A percentile compares a stretch with the other conserved stretches of the same genome.
Evolutionary conservation across 495 filamentous ascomycete species (phyloP).

Genomic region (Xylaria castorea): DNA sequence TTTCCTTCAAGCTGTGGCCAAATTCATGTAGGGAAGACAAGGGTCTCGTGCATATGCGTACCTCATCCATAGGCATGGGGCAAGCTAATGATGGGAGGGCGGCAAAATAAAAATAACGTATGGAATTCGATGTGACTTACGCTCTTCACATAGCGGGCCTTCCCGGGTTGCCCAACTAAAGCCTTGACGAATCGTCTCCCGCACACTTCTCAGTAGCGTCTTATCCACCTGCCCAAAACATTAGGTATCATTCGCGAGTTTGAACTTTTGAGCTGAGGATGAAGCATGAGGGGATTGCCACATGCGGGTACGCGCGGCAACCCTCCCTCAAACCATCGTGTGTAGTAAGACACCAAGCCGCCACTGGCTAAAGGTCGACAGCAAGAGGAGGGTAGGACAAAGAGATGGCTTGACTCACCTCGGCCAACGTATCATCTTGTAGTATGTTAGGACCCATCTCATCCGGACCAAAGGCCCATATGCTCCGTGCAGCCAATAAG

Average conservation of each 20-base stretch:
- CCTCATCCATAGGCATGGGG: slow-evolving; percentile 16
- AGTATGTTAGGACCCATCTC: slow-evolving; percentile 95
- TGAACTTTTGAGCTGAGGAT: slow-evolving; percentile 38
- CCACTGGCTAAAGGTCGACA: slow-evolving; percentile 26
- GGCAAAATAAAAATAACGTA: slow-evolving; percentile 8
- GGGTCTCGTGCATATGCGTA: slow-evolving; percentile 15
- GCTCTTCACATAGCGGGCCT: slow-evolving; percentile 97
- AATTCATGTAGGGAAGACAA: background rate
- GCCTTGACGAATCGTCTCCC: slow-evolving; percentile 90
- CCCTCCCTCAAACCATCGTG: slow-evolving; percentile 29
- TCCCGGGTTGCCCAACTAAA: slow-evolving; percentile 96
- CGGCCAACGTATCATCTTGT: slow-evolving; percentile 92
- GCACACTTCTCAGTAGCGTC: slow-evolving; percentile 82
- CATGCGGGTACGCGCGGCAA: slow-evolving; percentile 37
- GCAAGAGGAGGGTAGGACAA: slow-evolving; percentile 38
- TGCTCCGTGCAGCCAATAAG: slow-evolving; percentile 88
- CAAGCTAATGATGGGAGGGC: slow-evolving; percentile 3
- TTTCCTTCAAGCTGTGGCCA: background rate
- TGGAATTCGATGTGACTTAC: slow-evolving; percentile 61
- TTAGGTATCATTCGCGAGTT: slow-evolving; percentile 38
- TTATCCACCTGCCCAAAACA: slow-evolving; percentile 76
- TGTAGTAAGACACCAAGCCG: slow-evolving; percentile 38
- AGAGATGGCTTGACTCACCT: slow-evolving; percentile 54
- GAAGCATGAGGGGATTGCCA: slow-evolving; percentile 35
- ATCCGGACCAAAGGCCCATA: slow-evolving; percentile 98